phyloP scores from a whole-genome alignment of 164 flowering plant species.

The Cinnamomum micranthum region DNA sequence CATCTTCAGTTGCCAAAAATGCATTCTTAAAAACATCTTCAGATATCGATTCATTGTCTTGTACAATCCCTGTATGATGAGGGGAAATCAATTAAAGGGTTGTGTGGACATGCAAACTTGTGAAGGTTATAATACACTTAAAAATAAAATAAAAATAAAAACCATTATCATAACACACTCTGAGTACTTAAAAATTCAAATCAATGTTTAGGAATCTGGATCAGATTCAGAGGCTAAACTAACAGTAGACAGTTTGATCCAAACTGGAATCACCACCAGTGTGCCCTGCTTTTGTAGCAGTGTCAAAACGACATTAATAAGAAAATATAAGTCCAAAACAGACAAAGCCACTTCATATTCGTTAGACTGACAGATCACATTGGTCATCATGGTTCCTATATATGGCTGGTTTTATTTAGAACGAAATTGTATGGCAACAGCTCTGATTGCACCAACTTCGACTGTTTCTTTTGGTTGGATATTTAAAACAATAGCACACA shows the following conservation, averaged over 20 bases:
- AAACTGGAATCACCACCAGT: neutral
- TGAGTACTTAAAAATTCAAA: neutral
- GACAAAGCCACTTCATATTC: neutral
- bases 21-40: constrained; percentile 59
- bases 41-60: constrained; percentile 49
- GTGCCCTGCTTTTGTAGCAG: neutral
- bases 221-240: neutral
- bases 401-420: neutral
- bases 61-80: constrained; percentile 41
- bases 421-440: neutral
- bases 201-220: neutral
- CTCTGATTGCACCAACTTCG: neutral
- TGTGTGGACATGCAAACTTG: neutral
- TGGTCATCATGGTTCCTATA: neutral
- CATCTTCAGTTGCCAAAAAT: constrained; percentile 67
- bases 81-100: neutral
- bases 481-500: no score
- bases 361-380: neutral
- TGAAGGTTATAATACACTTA: neutral
- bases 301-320: neutral
- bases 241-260: neutral
- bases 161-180: no score
- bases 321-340: neutral
- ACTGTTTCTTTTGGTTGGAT: neutral
- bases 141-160: no score